A percentile compares a stretch with the other conserved stretches of the same genome.
Conservation (phyloP, 2,329 filamentous ascomycete species). For the Nemania sp. region DNA sequence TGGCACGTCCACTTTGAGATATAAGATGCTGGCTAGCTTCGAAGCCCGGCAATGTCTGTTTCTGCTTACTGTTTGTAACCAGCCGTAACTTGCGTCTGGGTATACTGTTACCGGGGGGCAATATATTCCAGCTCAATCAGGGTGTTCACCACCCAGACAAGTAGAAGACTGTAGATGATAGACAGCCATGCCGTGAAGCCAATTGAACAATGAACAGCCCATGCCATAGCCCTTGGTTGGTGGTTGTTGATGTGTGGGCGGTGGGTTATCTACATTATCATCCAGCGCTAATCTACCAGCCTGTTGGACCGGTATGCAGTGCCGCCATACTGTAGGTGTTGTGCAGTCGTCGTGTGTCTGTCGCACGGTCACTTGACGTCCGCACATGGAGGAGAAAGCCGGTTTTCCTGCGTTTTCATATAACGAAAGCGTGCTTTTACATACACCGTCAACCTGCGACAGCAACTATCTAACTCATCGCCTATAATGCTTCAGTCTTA, state of each 20-base stretch:
- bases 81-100: not conserved
- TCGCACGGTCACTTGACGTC: constrained; percentile 21
- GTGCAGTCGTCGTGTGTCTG: constrained; percentile 4
- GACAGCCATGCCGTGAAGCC: not conserved
- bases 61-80: constrained; percentile 26
- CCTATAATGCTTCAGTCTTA: constrained; percentile 8
- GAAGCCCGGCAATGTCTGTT: constrained; percentile 1
- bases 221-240: not conserved
- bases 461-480: not conserved
- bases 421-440: constrained; percentile 11
- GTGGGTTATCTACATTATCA: constrained; percentile 14
- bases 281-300: constrained; percentile 6
- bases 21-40: constrained; percentile 19
- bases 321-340: constrained; percentile 1
- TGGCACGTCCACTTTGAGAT: constrained; percentile 22
- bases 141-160: not conserved
- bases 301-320: constrained; percentile 14
- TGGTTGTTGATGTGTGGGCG: too few species aligned
- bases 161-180: not conserved
- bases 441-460: not conserved
- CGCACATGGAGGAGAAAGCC: constrained; percentile 17
- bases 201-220: not conserved
- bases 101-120: constrained; percentile 1
- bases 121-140: constrained; percentile 7
- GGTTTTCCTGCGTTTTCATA: constrained; percentile 4